phyloP scores from a whole-genome alignment of 306 rosid species.

The Fragaria iinumae region DNA sequence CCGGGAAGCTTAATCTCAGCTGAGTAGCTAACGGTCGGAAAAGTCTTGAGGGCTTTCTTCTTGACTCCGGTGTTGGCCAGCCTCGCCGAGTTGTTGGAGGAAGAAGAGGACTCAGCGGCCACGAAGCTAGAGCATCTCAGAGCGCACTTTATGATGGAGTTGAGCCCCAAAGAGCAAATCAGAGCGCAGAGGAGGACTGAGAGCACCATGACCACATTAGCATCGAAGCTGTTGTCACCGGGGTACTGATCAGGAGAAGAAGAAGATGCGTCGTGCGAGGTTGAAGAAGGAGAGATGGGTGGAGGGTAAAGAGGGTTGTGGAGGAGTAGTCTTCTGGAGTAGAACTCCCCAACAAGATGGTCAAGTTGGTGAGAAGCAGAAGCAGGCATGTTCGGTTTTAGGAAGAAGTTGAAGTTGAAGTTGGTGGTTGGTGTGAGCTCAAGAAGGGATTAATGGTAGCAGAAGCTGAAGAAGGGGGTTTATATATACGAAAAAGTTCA shows the following conservation, averaged over 20 bases:
- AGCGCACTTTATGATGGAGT: slow-evolving; percentile 79
- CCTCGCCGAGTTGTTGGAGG: slow-evolving; percentile 1
- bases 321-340: slow-evolving; percentile 71
- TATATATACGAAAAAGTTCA: slow-evolving; percentile 33
- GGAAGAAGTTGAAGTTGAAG: slow-evolving; percentile 6
- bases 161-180: slow-evolving; percentile 75
- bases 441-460: slow-evolving; percentile 14
- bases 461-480: slow-evolving; percentile 4
- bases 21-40: slow-evolving; percentile 55
- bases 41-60: slow-evolving; percentile 73
- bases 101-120: slow-evolving; percentile 19
- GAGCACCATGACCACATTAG: slow-evolving; percentile 92
- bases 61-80: slow-evolving; percentile 57
- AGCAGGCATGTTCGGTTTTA: slow-evolving; percentile 42
- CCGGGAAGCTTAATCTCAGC: slow-evolving; percentile 47
- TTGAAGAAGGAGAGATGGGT: slow-evolving; percentile 37
- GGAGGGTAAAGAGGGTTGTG: slow-evolving; percentile 38
- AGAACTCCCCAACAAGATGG: slow-evolving; percentile 33
- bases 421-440: not conserved
- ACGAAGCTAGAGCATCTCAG: slow-evolving; percentile 61
- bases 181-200: slow-evolving; percentile 85
- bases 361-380: slow-evolving; percentile 35
- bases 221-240: slow-evolving; percentile 60
- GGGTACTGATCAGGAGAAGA: slow-evolving; percentile 29
- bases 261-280: slow-evolving; percentile 10